These are phyloP conservation scores for Crithidia expoeki DNA, from an alignment of 208 protist species.

Conservation along the genomic window DNA sequence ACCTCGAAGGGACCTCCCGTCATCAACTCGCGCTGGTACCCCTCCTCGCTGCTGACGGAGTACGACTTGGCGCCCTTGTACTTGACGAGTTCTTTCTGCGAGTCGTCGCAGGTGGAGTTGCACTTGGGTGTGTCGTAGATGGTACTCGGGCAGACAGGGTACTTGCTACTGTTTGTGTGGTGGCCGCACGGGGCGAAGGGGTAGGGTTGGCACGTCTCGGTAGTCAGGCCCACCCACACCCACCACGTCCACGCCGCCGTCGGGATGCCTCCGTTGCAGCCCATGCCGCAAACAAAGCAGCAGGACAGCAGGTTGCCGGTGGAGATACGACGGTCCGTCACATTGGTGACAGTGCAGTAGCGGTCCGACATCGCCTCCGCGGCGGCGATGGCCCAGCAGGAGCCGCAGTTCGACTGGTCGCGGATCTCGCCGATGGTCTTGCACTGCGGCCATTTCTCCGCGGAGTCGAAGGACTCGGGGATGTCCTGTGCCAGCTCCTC, in stretches of 20 bases:
- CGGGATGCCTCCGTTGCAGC: conserved; percentile 86
- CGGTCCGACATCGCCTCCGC: conserved; percentile 86
- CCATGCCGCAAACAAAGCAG: conserved; percentile 76
- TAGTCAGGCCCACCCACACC: conserved; percentile 60
- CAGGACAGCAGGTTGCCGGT: conserved; percentile 82
- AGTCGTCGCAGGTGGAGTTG: conserved; percentile 60
- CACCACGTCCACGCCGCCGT: conserved; percentile 76
- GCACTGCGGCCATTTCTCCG: conserved; percentile 68
- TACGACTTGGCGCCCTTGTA: conserved; percentile 66
- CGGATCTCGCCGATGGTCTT: conserved; percentile 69
- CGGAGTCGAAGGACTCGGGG: conserved; percentile 66
- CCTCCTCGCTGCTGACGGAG: conserved; percentile 53
- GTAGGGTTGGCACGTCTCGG: conserved; percentile 85
- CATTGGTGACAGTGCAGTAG: conserved; percentile 83
- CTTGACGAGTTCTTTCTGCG: conserved; percentile 32
- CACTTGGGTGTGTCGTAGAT: conserved; percentile 82
- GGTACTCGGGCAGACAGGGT: conserved; percentile 65
- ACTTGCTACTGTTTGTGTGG: conserved; percentile 57
- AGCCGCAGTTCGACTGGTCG: conserved; percentile 90
- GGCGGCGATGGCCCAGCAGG: conserved; percentile 92
- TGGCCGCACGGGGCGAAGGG: conserved; percentile 77
- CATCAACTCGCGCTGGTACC: conserved; percentile 86
- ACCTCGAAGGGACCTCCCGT: conserved; percentile 88
- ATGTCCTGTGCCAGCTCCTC: conserved; percentile 46
- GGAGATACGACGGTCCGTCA: conserved; percentile 61